Conservation (phyloP, 768 basidiomycete species). For the Suillus clintonianus region DNA sequence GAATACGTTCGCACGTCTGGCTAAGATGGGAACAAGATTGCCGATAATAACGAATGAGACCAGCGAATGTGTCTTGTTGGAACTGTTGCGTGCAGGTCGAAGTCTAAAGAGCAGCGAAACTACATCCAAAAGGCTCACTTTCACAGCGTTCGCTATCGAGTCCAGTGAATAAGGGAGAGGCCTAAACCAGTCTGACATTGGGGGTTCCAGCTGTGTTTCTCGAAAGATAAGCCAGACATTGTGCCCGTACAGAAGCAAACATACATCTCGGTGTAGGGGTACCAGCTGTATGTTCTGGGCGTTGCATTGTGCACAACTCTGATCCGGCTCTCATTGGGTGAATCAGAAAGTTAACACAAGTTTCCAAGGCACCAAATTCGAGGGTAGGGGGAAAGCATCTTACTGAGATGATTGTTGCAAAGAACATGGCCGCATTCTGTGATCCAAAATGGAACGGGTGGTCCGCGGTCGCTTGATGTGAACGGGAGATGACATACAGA, state of each 20-base stretch:
- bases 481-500: conserved; percentile 71
- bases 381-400: conserved; percentile 14
- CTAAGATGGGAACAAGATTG: conserved; percentile 51
- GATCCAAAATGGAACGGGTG: conserved; percentile 80
- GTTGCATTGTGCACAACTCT: conserved; percentile 74
- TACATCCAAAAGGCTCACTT: conserved; percentile 42
- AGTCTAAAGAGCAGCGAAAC: not conserved
- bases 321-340: conserved; percentile 56
- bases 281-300: conserved; percentile 63
- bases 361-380: conserved; percentile 14
- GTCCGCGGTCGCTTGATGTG: conserved; percentile 47
- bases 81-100: conserved; percentile 57
- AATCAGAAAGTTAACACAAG: conserved; percentile 2
- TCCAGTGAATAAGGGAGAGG: conserved; percentile 64
- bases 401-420: conserved; percentile 86
- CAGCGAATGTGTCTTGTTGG: conserved; percentile 74
- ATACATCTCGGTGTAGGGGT: conserved; percentile 74
- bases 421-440: conserved; percentile 87
- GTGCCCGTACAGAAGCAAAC: conserved; percentile 13
- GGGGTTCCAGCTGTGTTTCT: conserved; percentile 65
- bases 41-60: conserved; percentile 66
- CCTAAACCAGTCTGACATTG: conserved; percentile 83
- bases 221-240: conserved; percentile 4
- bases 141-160: conserved; percentile 62
- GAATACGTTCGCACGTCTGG: conserved; percentile 32